Evolutionary conservation across 1,139 yeast genomes (phyloP).

Genomic region (Pneumocystis sp.): DNA sequence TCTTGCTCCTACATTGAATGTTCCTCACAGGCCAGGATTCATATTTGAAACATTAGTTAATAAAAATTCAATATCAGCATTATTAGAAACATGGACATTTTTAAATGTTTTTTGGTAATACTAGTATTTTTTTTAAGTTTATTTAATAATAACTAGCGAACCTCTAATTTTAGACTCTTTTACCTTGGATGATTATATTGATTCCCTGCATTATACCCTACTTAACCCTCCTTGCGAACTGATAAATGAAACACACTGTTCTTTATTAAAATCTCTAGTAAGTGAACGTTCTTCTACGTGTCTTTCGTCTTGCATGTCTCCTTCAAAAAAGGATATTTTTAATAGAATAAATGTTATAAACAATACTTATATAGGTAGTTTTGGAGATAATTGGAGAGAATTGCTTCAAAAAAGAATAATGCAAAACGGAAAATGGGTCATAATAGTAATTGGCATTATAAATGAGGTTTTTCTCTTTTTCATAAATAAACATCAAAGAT

Average conservation of each 20-base stretch:
- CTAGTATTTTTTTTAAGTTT: neutral
- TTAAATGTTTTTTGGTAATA: conserved; percentile 42
- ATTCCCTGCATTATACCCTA: conserved; percentile 38
- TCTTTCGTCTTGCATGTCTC: neutral
- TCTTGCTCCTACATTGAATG: conserved; percentile 7
- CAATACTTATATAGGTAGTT: neutral
- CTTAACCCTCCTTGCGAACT: conserved; percentile 39
- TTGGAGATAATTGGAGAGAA: neutral
- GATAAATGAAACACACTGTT: conserved; percentile 60
- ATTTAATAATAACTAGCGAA: conserved; percentile 21
- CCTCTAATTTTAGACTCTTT: conserved; percentile 54
- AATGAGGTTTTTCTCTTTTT: neutral
- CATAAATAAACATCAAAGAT: neutral
- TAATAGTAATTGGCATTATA: neutral
- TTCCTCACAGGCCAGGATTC: conserved; percentile 15
- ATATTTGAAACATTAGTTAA: conserved; percentile 10
- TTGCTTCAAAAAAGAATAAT: neutral
- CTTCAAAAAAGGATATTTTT: neutral
- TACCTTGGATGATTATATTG: conserved; percentile 64
- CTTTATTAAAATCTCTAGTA: conserved; percentile 25
- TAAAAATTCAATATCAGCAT: conserved; percentile 16
- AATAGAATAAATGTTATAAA: neutral
- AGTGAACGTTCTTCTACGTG: conserved; percentile 16
- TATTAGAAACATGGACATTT: conserved; percentile 58
- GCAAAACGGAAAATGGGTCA: neutral